Evolutionary conservation across 306 rosid species (phyloP), one percentile per base, ranked within the genome.

Genomic region (Canavalia ensiformis): DNA sequence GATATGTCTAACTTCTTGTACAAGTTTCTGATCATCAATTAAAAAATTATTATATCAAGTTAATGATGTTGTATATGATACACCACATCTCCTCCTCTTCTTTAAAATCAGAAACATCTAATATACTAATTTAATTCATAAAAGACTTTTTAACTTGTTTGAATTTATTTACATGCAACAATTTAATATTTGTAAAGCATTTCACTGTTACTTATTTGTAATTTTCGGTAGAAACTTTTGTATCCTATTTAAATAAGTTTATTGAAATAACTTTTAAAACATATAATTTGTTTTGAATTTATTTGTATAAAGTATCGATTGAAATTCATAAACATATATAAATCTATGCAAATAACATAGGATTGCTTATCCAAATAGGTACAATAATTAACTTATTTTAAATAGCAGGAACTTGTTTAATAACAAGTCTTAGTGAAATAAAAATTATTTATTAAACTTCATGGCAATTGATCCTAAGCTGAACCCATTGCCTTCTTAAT

Each of bases 401-500:
- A 62, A 47, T 34, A 42, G 28, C 1, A 8, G 12, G 45, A 55
- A 67, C 51, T 34, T 56, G 69, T 75, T 34, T 59, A 54, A 1
- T 31, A 59, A 57, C 77, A 56, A 49, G 73, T 58, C 29, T 12
- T 57, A n/a, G 12, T 68, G 73, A 58, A 75, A 75, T 4, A 7
- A 54, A 44, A 50, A 74, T 2, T 28, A 58, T 70, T 18, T 65
- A 64, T 2, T 51, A 39, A 44, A 77, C 2, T 31, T 46, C 9
- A 62, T 12, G 54, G 9, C 31, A 55, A 13, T 34, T n/a, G 6
- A 56, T 56, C 13, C 11, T 33, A 60, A 3, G 7, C 13, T n/a
- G 28, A 71, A 39, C 34, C 28, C 45, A 78, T 54, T 4, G 76
- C 44, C n/a, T 63, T 80, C 25, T 80, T 84, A 72, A 83, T 72